phyloP scores from a whole-genome alignment of 768 basidiomycete species.

The Daedaleopsis nitida region DNA sequence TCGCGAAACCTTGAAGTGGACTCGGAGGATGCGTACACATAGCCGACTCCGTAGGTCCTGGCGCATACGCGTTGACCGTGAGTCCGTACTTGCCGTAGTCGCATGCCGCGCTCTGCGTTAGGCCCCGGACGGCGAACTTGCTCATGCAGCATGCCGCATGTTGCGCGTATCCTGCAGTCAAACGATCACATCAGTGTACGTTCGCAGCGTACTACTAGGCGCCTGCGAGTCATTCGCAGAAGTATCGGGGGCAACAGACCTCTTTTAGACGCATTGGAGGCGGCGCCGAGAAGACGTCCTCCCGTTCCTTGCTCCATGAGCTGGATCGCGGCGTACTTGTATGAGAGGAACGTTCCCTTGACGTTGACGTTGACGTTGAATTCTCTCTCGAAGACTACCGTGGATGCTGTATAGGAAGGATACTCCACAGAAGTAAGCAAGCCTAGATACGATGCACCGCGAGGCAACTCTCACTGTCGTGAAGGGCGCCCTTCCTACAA shows the following conservation, averaged over 20 bases:
- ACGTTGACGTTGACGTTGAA: conserved; percentile 45
- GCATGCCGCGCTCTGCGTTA: conserved; percentile 31
- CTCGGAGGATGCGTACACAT: too few relatives aligned
- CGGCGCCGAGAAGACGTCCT: conserved; percentile 41
- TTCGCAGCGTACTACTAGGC: too few relatives aligned
- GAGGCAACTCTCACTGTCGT: conserved; percentile 12
- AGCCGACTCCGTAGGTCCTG: conserved; percentile 12
- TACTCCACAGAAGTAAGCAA: neutral
- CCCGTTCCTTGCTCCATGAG: conserved; percentile 45
- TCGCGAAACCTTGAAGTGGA: too few relatives aligned
- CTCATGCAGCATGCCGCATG: conserved; percentile 27
- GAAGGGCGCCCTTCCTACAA: conserved; percentile 12
- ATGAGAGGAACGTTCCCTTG: conserved; percentile 43
- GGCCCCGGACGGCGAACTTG: conserved; percentile 33
- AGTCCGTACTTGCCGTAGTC: conserved; percentile 29
- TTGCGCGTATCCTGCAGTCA: neutral
- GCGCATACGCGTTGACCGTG: conserved; percentile 34
- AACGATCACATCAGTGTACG: neutral
- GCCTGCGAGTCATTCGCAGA: neutral
- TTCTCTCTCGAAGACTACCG: conserved; percentile 35
- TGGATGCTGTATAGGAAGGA: conserved; percentile 17
- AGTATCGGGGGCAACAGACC: conserved; percentile 4
- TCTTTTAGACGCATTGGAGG: conserved; percentile 25
- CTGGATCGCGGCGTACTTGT: conserved; percentile 42
- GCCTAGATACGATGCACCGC: too few relatives aligned